Base-by-base conservation (phyloP, 495 filamentous ascomycete genomes). In the Cudoniella acicularis region DNA sequence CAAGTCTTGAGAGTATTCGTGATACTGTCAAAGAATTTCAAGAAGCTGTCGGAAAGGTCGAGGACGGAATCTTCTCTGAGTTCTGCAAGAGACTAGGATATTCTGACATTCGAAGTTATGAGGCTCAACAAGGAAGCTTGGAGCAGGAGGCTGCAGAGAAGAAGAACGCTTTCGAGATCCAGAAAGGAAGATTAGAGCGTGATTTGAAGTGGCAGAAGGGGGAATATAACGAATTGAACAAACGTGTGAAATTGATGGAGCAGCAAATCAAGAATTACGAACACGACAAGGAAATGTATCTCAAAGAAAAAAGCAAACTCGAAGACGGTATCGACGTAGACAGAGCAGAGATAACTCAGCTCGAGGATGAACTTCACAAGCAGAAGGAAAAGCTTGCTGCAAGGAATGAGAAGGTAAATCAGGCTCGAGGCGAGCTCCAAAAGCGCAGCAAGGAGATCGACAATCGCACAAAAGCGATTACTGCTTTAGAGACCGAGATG, bases 21-120 rank as follows among this genome's bases (percentile, higher is more conserved):
- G 67, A 78, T 26, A 81, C 79, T 6, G 85, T 97, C 8, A 73
- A 83, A 25, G 79, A 83, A 60, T 86, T 88, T 42, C 82, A 89
- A 67, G 80, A 82, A n/a, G 82, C 87, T n/a, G 90, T 97, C 53
- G 83, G 87, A 52, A 78, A 81, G 43, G 89, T 96, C 16, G 90
- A 96, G 68, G 93, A 99, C 70, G 84, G 92, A 62, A 82, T 99
- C 20, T 98, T 96, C 69, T 79, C 79, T 21, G 80, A 80, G 20
- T 99, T 98, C 76, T 98, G 95, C 76, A 82, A 85, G 65, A 84
- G 90, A 25, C 79, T 96, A 17, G 89, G 91, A 0, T 98, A 94
- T 70, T 80, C 86, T 18, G 87, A 91, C 64, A 96, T 99, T 62
- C 89, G 93, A 20, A 87, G 87, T 36, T 99, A 98, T 66, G 91